Evolutionary conservation across 2,329 filamentous ascomycete species (phyloP).

Genomic region (Bipolaris oryzae): DNA sequence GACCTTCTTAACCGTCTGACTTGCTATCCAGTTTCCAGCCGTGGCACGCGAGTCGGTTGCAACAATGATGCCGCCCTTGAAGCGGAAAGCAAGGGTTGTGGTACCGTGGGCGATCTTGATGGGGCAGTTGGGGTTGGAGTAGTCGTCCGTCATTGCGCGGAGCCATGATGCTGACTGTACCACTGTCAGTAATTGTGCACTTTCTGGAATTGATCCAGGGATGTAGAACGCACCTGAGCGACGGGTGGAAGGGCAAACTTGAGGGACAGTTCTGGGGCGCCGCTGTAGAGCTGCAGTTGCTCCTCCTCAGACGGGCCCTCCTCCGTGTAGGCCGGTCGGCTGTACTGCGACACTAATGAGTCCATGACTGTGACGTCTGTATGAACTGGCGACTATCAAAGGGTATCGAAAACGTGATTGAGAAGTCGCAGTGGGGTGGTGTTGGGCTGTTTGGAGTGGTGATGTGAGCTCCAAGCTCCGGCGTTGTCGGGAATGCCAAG

Average conservation of each 20-base stretch:
- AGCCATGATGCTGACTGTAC: slow-evolving; percentile 89
- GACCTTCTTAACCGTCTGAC: slow-evolving; percentile 99
- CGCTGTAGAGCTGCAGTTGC: slow-evolving; percentile 71
- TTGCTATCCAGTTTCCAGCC: slow-evolving; percentile 98
- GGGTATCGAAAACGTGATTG: slow-evolving; percentile 11
- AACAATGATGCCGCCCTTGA: slow-evolving; percentile 97
- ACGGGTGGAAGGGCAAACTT: slow-evolving; percentile 96
- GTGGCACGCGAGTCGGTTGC: slow-evolving; percentile 97
- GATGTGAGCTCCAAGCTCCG: slow-evolving; percentile 23
- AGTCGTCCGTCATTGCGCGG: slow-evolving; percentile 95
- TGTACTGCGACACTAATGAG: slow-evolving; percentile 90
- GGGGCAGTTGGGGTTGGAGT: slow-evolving; percentile 92
- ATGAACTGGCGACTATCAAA: slow-evolving; percentile 11
- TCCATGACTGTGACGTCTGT: slow-evolving; percentile 67
- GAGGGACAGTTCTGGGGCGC: slow-evolving; percentile 77
- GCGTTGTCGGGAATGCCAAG: slow-evolving; percentile 21
- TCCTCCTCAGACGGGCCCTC: slow-evolving; percentile 76
- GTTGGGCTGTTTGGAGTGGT: slow-evolving; percentile 24
- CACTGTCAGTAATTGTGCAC: slow-evolving; percentile 9
- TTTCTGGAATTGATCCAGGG: background rate
- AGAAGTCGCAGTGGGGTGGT: slow-evolving; percentile 18
- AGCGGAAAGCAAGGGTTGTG: slow-evolving; percentile 96
- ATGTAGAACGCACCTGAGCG: slow-evolving; percentile 68
- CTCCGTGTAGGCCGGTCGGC: slow-evolving; percentile 74
- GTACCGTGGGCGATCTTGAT: slow-evolving; percentile 99